These are phyloP conservation scores for Zygoascus flipseniorum DNA, from an alignment of 805 yeast species.

Conservation along the genomic window DNA sequence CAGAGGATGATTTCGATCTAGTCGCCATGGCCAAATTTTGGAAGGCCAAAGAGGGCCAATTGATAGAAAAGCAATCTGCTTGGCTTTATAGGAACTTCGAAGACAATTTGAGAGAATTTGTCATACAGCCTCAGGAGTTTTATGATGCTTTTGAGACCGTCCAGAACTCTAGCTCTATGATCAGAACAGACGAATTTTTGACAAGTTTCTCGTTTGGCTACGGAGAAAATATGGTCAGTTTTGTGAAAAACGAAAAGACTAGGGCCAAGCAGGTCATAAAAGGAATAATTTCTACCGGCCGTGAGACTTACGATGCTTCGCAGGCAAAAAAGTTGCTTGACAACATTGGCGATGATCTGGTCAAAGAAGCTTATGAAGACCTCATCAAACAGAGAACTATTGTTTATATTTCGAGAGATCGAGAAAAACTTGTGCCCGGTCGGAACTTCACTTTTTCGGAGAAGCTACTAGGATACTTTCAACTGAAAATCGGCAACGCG, in stretches of 20 bases:
- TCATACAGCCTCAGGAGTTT: constrained; percentile 29
- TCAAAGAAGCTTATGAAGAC: constrained; percentile 41
- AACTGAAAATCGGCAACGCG: constrained; percentile 31
- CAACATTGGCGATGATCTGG: constrained; percentile 37
- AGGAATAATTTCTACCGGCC: constrained; percentile 51
- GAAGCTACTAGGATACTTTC: constrained; percentile 34
- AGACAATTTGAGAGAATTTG: constrained; percentile 42
- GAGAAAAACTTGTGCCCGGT: constrained; percentile 31
- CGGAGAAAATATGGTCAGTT: background rate
- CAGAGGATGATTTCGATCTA: constrained; percentile 40
- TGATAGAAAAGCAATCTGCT: constrained; percentile 18
- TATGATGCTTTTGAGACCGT: constrained; percentile 31
- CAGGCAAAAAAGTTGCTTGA: constrained; percentile 41
- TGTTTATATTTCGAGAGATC: constrained; percentile 27
- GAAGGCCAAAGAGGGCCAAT: constrained; percentile 43
- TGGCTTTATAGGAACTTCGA: constrained; percentile 19
- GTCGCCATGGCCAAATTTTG: constrained; percentile 52
- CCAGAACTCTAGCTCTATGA: constrained; percentile 53
- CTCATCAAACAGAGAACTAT: constrained; percentile 40
- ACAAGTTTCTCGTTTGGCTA: constrained; percentile 36
- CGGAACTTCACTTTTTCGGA: constrained; percentile 53
- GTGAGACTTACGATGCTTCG: constrained; percentile 38
- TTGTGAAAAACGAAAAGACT: constrained; percentile 1
- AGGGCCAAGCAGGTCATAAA: constrained; percentile 19
- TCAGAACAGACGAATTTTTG: constrained; percentile 55